A percentile compares a stretch with the other conserved stretches of the same genome.
These are phyloP conservation scores for Trichaptum fuscoviolaceum DNA, from an alignment of 768 basidiomycete species.

Conservation along the genomic window DNA sequence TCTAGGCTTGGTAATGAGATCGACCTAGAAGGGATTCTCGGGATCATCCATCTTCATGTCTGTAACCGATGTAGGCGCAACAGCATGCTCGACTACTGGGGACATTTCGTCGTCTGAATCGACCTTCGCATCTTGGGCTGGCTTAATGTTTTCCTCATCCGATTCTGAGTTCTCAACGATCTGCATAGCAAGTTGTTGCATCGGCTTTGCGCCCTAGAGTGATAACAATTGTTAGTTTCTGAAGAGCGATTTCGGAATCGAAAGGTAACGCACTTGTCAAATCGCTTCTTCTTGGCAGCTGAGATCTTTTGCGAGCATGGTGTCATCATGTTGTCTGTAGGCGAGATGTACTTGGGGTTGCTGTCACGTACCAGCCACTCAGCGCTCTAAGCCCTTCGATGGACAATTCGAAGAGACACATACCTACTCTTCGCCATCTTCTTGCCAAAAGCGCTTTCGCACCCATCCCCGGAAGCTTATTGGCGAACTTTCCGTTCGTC, in stretches of 20 bases:
- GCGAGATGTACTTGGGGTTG: slow-evolving; percentile 86
- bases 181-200: slow-evolving; percentile 51
- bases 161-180: slow-evolving; percentile 23
- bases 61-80: background rate
- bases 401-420: slow-evolving; percentile 25
- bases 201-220: slow-evolving; percentile 50
- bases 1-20: background rate
- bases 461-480: slow-evolving; percentile 67
- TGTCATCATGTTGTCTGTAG: slow-evolving; percentile 93
- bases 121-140: background rate
- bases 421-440: slow-evolving; percentile 87
- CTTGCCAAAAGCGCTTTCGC: slow-evolving; percentile 88
- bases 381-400: background rate
- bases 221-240: background rate
- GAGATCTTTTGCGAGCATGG: slow-evolving; percentile 90
- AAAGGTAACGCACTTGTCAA: slow-evolving; percentile 61
- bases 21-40: slow-evolving; percentile 64
- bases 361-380: slow-evolving; percentile 31
- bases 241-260: background rate
- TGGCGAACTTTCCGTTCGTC: slow-evolving; percentile 41
- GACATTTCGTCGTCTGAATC: slow-evolving; percentile 2
- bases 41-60: slow-evolving; percentile 26
- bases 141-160: slow-evolving; percentile 5
- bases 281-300: slow-evolving; percentile 90
- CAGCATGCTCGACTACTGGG: background rate